phyloP scores from a whole-genome alignment of 495 filamentous ascomycete species.

The Entonaema liquescens region DNA sequence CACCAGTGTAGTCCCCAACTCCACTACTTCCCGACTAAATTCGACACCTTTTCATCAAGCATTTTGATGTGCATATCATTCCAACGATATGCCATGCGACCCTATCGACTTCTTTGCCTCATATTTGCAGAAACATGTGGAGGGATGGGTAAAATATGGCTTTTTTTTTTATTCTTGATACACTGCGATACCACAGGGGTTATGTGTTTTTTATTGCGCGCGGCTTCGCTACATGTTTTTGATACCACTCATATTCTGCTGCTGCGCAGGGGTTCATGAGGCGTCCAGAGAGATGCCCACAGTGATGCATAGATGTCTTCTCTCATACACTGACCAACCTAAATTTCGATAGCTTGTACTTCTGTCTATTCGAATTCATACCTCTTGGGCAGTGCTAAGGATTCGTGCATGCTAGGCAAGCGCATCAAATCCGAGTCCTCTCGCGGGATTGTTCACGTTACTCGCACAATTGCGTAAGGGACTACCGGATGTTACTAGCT shows the following conservation, averaged over 20 bases:
- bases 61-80: not conserved
- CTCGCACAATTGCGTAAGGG: conserved; percentile 4
- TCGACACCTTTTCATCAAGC: conserved; percentile 3
- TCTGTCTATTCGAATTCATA: conserved; percentile 10
- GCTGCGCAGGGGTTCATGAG: conserved; percentile 29
- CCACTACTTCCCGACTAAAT: conserved; percentile 6
- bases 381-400: not conserved
- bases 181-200: conserved; percentile 41
- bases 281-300: conserved; percentile 19
- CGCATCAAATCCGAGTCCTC: conserved; percentile 5
- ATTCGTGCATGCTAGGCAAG: conserved; percentile 9
- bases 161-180: conserved; percentile 37
- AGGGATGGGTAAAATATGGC: conserved; percentile 26
- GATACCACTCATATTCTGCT: conserved; percentile 39
- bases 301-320: conserved; percentile 30
- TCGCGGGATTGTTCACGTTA: not conserved
- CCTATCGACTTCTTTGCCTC: conserved; percentile 4
- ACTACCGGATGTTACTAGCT: conserved; percentile 7
- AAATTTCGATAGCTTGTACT: conserved; percentile 28
- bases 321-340: conserved; percentile 36
- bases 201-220: conserved; percentile 30
- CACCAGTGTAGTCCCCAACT: not conserved
- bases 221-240: conserved; percentile 34
- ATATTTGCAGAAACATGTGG: conserved; percentile 13
- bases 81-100: not conserved